Base-by-base conservation (phyloP, 2,329 filamentous ascomycete species). In the Arthrobotrys megalospora region DNA sequence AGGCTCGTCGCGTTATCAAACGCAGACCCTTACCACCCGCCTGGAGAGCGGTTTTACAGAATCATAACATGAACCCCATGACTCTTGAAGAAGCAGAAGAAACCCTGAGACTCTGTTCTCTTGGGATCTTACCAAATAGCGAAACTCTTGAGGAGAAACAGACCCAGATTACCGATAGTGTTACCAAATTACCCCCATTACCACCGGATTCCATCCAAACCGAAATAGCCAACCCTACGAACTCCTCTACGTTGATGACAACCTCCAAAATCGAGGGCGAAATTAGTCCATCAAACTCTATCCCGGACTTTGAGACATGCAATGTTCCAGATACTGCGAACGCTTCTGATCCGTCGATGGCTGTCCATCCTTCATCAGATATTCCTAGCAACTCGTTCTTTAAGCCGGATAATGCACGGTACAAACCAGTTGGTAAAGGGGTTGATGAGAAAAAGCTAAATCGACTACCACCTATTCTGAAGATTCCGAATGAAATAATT, bases 341-440 rank as follows among this genome's bases (percentile, higher is more conserved):
- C 2, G 36, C 4, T 28, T 41, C 55, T 5, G 36, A 60, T 14
- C 7, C 14, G 2, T 36, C 55, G n/a, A 19, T 19, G 7, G 1
- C 36, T 19, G 10, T 19, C n/a, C 6, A 36, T n/a, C 3, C 19
- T 11, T 60, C 55, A 7, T 43, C 12, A 36, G n/a, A 45, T n/a
- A 43, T 24, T 19, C 24, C 55, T 43, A 60, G n/a, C 36, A 14
- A 48, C 11, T 47, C 24, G 14, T 28, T 19, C 19, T 76, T 76
- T 41, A 65, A 48, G 34, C 72, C 72, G 5, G 72, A 76, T 19
- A 70, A 65, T 41, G 72, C 72, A 43, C 55, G 65, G 21, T 76
- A 76, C 24, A 48, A 63, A 32, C 72, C 65, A 48, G 41, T 76
- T 34, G 41, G 55, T 41, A 50, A 19, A 24, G 52, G 50, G 8